Evolutionary conservation across 1,284 basidiomycete genomes (phyloP), one percentile per base, ranked within the genome.

Genomic region (Thelephora terrestris): DNA sequence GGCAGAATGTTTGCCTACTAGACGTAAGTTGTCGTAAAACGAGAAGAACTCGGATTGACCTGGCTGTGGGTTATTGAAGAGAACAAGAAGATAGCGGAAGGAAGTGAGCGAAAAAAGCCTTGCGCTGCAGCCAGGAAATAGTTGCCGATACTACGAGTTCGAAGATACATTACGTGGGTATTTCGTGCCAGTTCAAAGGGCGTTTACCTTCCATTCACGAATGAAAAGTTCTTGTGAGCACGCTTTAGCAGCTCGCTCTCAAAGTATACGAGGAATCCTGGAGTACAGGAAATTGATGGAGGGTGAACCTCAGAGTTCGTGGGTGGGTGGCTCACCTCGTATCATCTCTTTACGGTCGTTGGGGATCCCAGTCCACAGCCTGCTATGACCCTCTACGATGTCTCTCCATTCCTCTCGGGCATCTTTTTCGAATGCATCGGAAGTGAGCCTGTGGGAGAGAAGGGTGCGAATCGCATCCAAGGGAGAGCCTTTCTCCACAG

Each of bases 41-140:
- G 27, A 29, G 21, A 14, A 29, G n/a, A 37, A 53, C 32, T 37
- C 21, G 46, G 32, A 46, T 44, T 44, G 43, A 75, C 73, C 61
- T 75, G 68, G 55, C 85, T 87, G 57, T 82, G 88, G 0, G 93
- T 94, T 49, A 97, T 87, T 0, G 91, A 89, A 18, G 91, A 86
- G 63, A 99, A 97, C 36, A 98, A 70, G 64, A 97, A 99, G 56
- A 99, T 93, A 9, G 94, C 92, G 4, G 91, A 93, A 18, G 94
- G 88, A 7, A 95, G 71, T 18, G 90, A 93, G 7, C 89, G 82
- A 61, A 95, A 91, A 66, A 94, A 90, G 9, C 71, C 79, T 55
- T 89, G 83, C 0, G 90, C 86, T 9, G 88, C 90, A 3, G 90
- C 87, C 24, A 95, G 71, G 60, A 94, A 89, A 59, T 90, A 93